phyloP scores from a whole-genome alignment of 2,329 filamentous ascomycete genomes.

The Diaporthe humulicola region DNA sequence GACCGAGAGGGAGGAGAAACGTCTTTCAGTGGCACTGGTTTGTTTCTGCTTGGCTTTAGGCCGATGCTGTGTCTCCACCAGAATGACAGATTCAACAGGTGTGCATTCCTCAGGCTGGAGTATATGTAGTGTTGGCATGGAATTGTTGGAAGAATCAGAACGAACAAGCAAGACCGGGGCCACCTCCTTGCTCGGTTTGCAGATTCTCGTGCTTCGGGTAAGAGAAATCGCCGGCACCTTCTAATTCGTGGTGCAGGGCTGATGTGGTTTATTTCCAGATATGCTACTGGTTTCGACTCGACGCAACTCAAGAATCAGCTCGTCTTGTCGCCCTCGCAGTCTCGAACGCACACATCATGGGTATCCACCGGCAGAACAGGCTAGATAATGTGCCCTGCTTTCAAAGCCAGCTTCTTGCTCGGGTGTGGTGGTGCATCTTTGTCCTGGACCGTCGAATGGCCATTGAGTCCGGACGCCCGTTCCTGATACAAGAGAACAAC shows the following conservation, averaged over 20 bases:
- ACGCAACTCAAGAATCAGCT: conserved; percentile 33
- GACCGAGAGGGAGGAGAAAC: conserved; percentile 34
- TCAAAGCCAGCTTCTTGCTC: conserved; percentile 26
- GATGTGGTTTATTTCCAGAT: not conserved
- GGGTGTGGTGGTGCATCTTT: conserved; percentile 37
- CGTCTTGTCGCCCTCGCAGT: conserved; percentile 36
- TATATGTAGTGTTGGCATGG: conserved; percentile 35
- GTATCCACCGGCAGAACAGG: conserved; percentile 30
- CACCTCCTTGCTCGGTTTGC: conserved; percentile 34
- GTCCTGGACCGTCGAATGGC: conserved; percentile 35
- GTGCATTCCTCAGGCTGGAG: conserved; percentile 38
- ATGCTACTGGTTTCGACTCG: conserved; percentile 30
- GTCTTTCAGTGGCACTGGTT: conserved; percentile 34
- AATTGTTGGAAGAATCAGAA: conserved; percentile 29
- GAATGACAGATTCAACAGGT: conserved; percentile 35
- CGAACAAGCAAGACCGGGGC: conserved; percentile 32
- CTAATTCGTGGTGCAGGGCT: not conserved
- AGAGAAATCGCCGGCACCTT: not conserved
- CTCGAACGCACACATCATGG: conserved; percentile 38
- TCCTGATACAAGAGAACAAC: conserved; percentile 32
- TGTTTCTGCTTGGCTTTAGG: conserved; percentile 38
- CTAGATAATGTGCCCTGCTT: conserved; percentile 28
- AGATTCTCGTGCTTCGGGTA: conserved; percentile 31
- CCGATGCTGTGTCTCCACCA: conserved; percentile 35
- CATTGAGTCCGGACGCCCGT: conserved; percentile 36